Conservation (phyloP, 306 rosid species). For the Fagus sylvatica region DNA sequence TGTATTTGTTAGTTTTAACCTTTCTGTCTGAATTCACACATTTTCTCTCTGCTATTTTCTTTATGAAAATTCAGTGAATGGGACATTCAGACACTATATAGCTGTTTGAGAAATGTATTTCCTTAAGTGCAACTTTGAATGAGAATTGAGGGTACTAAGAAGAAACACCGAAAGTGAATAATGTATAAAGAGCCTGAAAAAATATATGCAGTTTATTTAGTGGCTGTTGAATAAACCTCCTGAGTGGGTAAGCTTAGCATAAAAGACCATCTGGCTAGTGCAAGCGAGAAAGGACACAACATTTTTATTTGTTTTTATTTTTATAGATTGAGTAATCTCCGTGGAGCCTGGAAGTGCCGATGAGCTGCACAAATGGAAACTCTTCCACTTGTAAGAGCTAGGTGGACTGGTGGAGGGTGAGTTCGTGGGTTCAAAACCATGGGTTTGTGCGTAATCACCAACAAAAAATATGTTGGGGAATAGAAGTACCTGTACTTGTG, state of each 20-base stretch:
- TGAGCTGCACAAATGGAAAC: too few species aligned
- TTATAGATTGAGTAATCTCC: not conserved
- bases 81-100: not conserved
- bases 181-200: not conserved
- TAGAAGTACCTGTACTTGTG: not conserved
- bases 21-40: not conserved
- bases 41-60: not conserved
- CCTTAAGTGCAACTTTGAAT: not conserved
- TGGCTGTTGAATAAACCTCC: not conserved
- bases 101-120: not conserved
- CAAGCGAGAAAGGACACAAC: not conserved
- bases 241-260: not conserved
- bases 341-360: not conserved
- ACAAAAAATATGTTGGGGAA: too few species aligned
- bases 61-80: not conserved
- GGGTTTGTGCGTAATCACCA: too few species aligned
- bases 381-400: too few species aligned
- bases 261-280: not conserved
- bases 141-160: not conserved
- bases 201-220: not conserved
- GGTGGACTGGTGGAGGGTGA: too few species aligned
- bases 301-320: not conserved
- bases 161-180: not conserved
- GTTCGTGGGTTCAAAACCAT: too few species aligned
- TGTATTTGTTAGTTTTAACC: not conserved